These are phyloP conservation scores for Vanderwaltozyma verrucispora DNA, from an alignment of 805 yeast species.

Conservation along the genomic window DNA sequence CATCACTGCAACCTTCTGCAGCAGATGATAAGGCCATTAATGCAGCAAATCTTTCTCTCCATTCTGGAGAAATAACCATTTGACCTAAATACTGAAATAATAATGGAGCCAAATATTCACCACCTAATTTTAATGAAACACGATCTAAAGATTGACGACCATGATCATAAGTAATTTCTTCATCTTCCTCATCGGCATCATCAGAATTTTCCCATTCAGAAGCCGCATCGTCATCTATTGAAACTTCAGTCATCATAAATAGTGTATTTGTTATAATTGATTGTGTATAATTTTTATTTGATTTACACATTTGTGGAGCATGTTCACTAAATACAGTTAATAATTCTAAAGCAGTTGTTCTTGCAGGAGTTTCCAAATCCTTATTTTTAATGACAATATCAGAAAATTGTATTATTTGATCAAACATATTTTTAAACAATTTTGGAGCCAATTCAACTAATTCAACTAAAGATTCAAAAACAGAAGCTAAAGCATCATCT, in stretches of 20 bases:
- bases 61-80: constrained; percentile 63
- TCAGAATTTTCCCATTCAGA: constrained; percentile 79
- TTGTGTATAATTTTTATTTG: constrained; percentile 60
- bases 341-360: constrained; percentile 82
- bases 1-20: constrained; percentile 95
- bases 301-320: constrained; percentile 90
- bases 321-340: constrained; percentile 86
- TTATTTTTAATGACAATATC: constrained; percentile 72
- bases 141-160: constrained; percentile 95
- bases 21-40: constrained; percentile 94
- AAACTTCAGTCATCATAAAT: constrained; percentile 85
- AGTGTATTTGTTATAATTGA: constrained; percentile 65
- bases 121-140: constrained; percentile 73
- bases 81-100: constrained; percentile 78
- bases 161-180: constrained; percentile 75
- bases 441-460: constrained; percentile 90
- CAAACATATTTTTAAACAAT: constrained; percentile 84
- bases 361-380: constrained; percentile 67
- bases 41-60: constrained; percentile 97
- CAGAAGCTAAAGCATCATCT: constrained; percentile 72
- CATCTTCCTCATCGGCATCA: constrained; percentile 69
- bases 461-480: constrained; percentile 83
- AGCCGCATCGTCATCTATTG: constrained; percentile 79
- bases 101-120: constrained; percentile 74
- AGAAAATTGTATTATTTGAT: constrained; percentile 76